A percentile compares a stretch with the other conserved stretches of the same genome.
phyloP scores from a whole-genome alignment of 768 basidiomycete species.

The Hericium erinaceus region DNA sequence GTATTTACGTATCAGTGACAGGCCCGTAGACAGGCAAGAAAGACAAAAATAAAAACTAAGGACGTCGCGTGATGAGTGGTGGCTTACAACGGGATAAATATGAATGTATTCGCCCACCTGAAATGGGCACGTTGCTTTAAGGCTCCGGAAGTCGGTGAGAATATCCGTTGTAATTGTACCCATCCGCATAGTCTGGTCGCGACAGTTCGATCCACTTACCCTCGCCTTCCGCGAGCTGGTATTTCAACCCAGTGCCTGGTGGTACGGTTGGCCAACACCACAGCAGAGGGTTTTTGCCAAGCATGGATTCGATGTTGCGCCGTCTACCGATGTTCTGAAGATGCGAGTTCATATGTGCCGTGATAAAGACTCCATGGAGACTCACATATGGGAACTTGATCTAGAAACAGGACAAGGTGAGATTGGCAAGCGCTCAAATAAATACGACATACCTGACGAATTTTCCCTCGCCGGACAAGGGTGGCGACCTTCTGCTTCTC shows the following conservation, averaged over 20 bases:
- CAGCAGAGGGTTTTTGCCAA: conserved; percentile 63
- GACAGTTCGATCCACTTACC: conserved; percentile 63
- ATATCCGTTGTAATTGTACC: not conserved
- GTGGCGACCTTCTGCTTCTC: conserved; percentile 94
- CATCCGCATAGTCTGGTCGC: not conserved
- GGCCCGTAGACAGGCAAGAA: not conserved
- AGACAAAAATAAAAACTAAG: not conserved
- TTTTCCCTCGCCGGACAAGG: conserved; percentile 76
- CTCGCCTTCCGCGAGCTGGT: conserved; percentile 55
- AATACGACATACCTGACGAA: conserved; percentile 50
- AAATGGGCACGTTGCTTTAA: not conserved
- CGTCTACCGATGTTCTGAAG: conserved; percentile 70
- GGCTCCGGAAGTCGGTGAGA: not conserved
- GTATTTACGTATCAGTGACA: not conserved
- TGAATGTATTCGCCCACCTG: conserved; percentile 1
- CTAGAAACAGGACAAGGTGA: conserved; percentile 25
- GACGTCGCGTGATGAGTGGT: not conserved
- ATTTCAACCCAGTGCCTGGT: conserved; percentile 69
- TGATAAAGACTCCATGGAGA: not conserved
- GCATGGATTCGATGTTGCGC: conserved; percentile 65
- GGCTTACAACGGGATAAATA: not conserved
- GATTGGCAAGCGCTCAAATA: not conserved
- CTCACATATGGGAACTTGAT: conserved; percentile 90
- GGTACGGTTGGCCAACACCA: conserved; percentile 79
- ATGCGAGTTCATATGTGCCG: not conserved